These are phyloP conservation scores for Nitzschia sp. DNA, from an alignment of 108 stramenopile genomes.

Conservation along the genomic window DNA sequence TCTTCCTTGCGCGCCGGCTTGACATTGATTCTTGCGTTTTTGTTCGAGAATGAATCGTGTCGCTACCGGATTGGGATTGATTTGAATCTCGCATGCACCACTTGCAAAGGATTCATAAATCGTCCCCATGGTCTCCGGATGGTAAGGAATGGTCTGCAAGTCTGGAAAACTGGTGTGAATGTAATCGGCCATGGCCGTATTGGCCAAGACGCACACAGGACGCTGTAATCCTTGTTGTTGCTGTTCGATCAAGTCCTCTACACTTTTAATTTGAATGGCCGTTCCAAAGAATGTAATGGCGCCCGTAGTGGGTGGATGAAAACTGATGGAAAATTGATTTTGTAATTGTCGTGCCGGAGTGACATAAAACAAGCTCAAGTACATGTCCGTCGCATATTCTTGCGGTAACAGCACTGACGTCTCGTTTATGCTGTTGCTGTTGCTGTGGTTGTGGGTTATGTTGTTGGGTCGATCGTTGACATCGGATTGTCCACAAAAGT, in stretches of 20 bases:
- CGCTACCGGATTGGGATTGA: constrained; percentile 24
- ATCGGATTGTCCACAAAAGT: constrained; percentile 33
- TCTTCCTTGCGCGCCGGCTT: constrained; percentile 10
- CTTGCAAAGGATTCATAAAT: constrained; percentile 11
- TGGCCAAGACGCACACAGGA: constrained; percentile 5
- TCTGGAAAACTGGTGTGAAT: constrained; percentile 19
- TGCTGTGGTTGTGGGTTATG: neutral
- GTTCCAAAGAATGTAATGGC: constrained; percentile 30
- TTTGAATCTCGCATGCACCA: constrained; percentile 17
- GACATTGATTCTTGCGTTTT: constrained; percentile 10
- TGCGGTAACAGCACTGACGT: too few relatives aligned
- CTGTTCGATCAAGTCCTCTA: constrained; percentile 22
- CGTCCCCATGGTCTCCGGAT: neutral
- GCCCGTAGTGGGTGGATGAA: constrained; percentile 20
- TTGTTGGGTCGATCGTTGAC: constrained; percentile 22
- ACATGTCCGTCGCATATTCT: constrained; percentile 31
- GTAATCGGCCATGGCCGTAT: constrained; percentile 12
- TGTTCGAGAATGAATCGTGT: constrained; percentile 19
- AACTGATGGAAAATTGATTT: constrained; percentile 30
- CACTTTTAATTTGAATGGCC: constrained; percentile 5
- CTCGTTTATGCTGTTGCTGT: too few relatives aligned
- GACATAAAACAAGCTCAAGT: constrained; percentile 29
- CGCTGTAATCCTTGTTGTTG: constrained; percentile 3
- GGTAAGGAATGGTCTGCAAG: constrained; percentile 1
- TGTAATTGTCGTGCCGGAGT: constrained; percentile 21